phyloP scores from a whole-genome alignment of 805 yeast genomes.

The Candida gorgasii region DNA sequence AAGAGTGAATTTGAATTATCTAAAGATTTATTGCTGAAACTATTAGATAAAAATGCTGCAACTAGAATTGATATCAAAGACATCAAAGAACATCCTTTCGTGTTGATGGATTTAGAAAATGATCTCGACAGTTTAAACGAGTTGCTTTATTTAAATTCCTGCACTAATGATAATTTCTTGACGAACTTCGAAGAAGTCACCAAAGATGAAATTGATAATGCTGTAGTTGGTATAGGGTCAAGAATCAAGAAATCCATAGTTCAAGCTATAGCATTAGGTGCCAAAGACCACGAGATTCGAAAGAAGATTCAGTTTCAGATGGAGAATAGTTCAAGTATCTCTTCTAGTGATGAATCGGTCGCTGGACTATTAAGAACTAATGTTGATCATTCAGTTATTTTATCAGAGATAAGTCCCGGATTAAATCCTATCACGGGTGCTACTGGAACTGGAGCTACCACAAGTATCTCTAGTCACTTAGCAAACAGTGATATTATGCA shows the following conservation, averaged over 20 bases:
- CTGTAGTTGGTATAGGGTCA: conserved; percentile 80
- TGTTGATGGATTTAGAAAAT: conserved; percentile 39
- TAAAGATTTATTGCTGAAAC: conserved; percentile 57
- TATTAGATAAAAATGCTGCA: conserved; percentile 70
- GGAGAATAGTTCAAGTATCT: conserved; percentile 25
- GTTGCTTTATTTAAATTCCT: conserved; percentile 32
- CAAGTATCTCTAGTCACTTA: too few relatives aligned
- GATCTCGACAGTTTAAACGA: conserved; percentile 37
- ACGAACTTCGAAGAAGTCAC: conserved; percentile 36
- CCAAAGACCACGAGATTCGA: conserved; percentile 24
- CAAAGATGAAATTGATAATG: conserved; percentile 69
- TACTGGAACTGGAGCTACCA: too few relatives aligned
- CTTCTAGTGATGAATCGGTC: conserved; percentile 33
- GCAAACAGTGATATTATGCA: too few relatives aligned
- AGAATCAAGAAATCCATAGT: conserved; percentile 55
- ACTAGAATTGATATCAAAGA: conserved; percentile 68
- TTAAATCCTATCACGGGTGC: conserved; percentile 16
- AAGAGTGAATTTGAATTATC: conserved; percentile 48
- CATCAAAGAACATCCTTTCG: conserved; percentile 76
- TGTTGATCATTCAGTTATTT: conserved; percentile 28
- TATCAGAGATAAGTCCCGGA: conserved; percentile 25
- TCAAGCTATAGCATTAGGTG: conserved; percentile 38
- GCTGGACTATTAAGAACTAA: conserved; percentile 8
- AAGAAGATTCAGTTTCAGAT: conserved; percentile 23
- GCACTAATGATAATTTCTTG: conserved; percentile 5